These are phyloP conservation scores for Globisporangium acanthophoron DNA, from an alignment of 352 stramenopile genomes.

Conservation along the genomic window DNA sequence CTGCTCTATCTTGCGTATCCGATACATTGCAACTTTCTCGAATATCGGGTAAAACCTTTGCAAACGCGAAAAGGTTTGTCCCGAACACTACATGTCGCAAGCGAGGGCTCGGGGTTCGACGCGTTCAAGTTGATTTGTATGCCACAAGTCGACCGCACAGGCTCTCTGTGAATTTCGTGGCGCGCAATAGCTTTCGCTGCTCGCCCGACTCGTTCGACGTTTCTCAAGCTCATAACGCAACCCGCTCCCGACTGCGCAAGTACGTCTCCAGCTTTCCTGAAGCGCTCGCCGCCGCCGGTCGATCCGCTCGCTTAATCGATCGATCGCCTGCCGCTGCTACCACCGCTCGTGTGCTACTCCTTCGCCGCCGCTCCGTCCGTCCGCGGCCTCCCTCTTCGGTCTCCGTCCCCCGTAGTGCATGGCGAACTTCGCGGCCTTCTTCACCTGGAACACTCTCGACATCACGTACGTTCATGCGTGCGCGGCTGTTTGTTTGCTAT, in stretches of 20 bases:
- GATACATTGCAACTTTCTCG: neutral
- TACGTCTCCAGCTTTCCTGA: no score
- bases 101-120: neutral
- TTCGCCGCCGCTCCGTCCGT: no score
- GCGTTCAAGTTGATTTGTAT: neutral
- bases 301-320: neutral
- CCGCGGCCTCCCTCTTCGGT: neutral
- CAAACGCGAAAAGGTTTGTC: neutral
- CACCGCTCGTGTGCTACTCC: no score
- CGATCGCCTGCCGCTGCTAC: no score
- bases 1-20: neutral
- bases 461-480: slow-evolving; percentile 11
- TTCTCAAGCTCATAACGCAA: neutral
- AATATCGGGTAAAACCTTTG: neutral
- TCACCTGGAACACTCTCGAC: slow-evolving; percentile 19
- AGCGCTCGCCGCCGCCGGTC: neutral
- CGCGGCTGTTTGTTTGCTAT: neutral
- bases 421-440: slow-evolving; percentile 18
- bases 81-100: neutral
- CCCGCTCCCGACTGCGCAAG: neutral
- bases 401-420: slow-evolving; percentile 7
- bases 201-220: no score
- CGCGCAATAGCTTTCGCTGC: no score
- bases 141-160: neutral
- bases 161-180: no score